Conservation (phyloP, 148 eudicot genomes). For the Camellia granthamiana region DNA sequence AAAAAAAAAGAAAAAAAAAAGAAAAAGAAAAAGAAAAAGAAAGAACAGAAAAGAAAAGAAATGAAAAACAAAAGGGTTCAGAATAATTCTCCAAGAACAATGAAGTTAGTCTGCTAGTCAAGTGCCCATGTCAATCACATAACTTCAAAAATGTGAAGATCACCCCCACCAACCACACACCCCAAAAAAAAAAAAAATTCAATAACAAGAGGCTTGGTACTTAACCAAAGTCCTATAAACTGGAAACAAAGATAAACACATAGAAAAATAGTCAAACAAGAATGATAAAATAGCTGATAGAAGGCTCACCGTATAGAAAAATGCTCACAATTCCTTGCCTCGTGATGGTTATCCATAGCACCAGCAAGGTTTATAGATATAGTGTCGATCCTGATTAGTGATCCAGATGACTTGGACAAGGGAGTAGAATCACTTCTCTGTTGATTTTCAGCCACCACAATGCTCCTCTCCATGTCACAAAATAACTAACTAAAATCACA, state of each 20-base stretch:
- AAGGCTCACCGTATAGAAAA: constrained; percentile 50
- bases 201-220: not conserved
- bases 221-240: not conserved
- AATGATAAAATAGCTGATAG: not conserved
- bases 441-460: constrained; percentile 22
- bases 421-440: constrained; percentile 25
- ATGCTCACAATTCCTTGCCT: constrained; percentile 33
- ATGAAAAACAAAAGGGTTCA: not conserved
- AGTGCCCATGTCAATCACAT: not conserved
- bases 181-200: not conserved
- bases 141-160: not conserved
- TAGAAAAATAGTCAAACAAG: not conserved
- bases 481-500: constrained; percentile 10
- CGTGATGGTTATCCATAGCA: constrained; percentile 18
- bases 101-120: not conserved
- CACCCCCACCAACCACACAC: not conserved
- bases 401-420: constrained; percentile 26
- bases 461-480: constrained; percentile 26
- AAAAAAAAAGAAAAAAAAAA: not conserved
- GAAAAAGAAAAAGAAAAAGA: no score
- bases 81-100: not conserved
- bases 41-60: not conserved
- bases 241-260: not conserved
- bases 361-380: constrained; percentile 25
- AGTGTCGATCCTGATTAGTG: constrained; percentile 29